Percentiles rank a stretch among this genome's conserved stretches.
phyloP scores from a whole-genome alignment of 345 rosid species.

The Theobroma cacao region DNA sequence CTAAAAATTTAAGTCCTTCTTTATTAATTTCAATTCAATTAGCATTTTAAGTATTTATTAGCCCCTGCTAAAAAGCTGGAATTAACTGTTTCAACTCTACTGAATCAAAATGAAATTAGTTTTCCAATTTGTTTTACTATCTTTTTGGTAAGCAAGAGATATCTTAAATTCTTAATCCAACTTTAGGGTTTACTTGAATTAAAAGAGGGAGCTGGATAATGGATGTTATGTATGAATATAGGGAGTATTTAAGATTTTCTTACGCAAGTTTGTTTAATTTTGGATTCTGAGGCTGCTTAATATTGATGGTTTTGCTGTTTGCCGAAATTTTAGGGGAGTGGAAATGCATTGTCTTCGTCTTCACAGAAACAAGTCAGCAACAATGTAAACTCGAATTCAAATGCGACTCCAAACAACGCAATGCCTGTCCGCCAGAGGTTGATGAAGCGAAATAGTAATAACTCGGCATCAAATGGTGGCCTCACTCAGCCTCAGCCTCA shows the following conservation, averaged over 20 bases:
- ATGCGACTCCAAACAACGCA: slow-evolving; percentile 34
- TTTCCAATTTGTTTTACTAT: background rate
- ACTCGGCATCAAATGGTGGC: slow-evolving; percentile 36
- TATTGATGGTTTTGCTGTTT: background rate
- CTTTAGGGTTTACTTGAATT: background rate
- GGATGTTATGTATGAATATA: background rate
- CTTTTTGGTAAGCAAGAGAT: background rate
- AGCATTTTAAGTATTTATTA: background rate
- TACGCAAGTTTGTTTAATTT: background rate
- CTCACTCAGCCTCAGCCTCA: slow-evolving; percentile 46
- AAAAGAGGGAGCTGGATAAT: background rate
- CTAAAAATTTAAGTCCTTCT: background rate
- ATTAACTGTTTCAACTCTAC: background rate
- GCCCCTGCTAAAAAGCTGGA: background rate
- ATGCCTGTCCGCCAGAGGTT: slow-evolving; percentile 36
- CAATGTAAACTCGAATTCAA: slow-evolving; percentile 32
- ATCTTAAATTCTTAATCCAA: background rate
- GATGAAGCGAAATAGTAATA: slow-evolving; percentile 33
- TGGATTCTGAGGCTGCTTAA: background rate
- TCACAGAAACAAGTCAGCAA: slow-evolving; percentile 38
- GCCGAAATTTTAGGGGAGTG: slow-evolving; percentile 33
- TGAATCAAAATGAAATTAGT: background rate
- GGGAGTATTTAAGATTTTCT: background rate
- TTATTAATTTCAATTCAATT: background rate
- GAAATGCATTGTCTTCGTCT: slow-evolving; percentile 16